Evolutionary conservation across 805 yeast genomes (phyloP).

Genomic region (Wickerhamomyces queroliae): DNA sequence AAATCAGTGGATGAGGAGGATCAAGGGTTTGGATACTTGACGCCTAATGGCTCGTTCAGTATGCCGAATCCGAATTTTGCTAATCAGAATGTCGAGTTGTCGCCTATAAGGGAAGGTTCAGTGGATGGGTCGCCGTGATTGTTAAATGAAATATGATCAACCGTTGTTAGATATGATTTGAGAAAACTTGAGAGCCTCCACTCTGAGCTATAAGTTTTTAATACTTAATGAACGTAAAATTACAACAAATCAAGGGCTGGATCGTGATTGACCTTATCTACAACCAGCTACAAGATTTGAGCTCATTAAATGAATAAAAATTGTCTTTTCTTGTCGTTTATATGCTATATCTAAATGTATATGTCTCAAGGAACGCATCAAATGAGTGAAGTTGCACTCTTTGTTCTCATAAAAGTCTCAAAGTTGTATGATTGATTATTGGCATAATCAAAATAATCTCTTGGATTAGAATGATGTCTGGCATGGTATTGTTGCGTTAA

Average conservation of each 20-base stretch:
- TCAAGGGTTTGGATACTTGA: conserved; percentile 9
- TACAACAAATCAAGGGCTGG: too few relatives aligned
- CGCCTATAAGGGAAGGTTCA: conserved; percentile 23
- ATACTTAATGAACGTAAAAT: too few relatives aligned
- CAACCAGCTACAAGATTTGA: too few relatives aligned
- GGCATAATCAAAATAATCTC: conserved; percentile 16
- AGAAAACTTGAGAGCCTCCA: too few relatives aligned
- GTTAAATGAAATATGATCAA: too few relatives aligned
- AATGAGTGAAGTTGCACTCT: neutral
- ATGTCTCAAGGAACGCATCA: neutral
- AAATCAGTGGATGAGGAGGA: neutral
- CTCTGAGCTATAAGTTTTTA: too few relatives aligned
- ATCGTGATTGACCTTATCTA: too few relatives aligned
- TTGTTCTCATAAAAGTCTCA: conserved; percentile 10
- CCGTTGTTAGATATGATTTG: too few relatives aligned
- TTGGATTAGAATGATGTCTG: conserved; percentile 1
- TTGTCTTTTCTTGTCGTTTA: neutral
- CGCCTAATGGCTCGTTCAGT: conserved; percentile 18
- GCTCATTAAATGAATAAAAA: too few relatives aligned
- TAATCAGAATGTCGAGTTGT: conserved; percentile 15
- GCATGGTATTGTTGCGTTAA: too few relatives aligned
- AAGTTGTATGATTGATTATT: conserved; percentile 13
- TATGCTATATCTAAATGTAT: neutral
- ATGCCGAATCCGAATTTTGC: conserved; percentile 16
- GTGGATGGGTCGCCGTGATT: conserved; percentile 16